phyloP scores from a whole-genome alignment of 2,329 filamentous ascomycete species.

The Hymenotorrendiella dingleyae region DNA sequence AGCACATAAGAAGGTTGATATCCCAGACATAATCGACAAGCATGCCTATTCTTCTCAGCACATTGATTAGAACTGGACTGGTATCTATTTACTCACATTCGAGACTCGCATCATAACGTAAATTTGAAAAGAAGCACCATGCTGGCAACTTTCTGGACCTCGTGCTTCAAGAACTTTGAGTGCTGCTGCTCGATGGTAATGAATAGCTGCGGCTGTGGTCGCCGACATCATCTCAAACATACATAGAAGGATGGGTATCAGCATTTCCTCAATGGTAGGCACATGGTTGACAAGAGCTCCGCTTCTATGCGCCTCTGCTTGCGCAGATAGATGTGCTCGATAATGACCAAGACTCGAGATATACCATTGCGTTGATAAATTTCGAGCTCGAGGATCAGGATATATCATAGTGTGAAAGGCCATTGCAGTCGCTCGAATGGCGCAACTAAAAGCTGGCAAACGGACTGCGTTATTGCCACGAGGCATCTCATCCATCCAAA shows the following conservation, averaged over 20 bases:
- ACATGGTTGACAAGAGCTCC: not conserved
- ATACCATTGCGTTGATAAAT: not conserved
- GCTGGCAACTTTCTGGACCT: constrained; percentile 4
- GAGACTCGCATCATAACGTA: constrained; percentile 1
- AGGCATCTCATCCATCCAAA: not conserved
- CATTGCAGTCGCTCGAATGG: constrained; percentile 1
- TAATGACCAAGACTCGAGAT: not conserved
- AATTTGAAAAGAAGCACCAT: constrained; percentile 1
- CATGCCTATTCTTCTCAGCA: not conserved
- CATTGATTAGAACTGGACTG: not conserved
- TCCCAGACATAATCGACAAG: not conserved
- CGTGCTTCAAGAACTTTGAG: not conserved
- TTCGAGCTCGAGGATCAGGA: not conserved
- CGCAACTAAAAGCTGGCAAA: not conserved
- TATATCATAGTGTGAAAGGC: not conserved
- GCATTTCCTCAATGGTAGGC: constrained; percentile 1
- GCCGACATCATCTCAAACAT: constrained; percentile 3
- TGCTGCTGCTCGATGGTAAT: constrained; percentile 3
- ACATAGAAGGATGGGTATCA: constrained; percentile 3
- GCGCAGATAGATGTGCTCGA: not conserved
- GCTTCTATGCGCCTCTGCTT: not conserved
- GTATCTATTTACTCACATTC: not conserved
- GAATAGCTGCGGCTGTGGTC: not conserved
- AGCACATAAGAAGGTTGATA: not conserved
- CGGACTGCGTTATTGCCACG: not conserved